A percentile compares a stretch with the other conserved stretches of the same genome.
phyloP scores from a whole-genome alignment of 1,284 basidiomycete genomes.

The Fistulina hepatica region DNA sequence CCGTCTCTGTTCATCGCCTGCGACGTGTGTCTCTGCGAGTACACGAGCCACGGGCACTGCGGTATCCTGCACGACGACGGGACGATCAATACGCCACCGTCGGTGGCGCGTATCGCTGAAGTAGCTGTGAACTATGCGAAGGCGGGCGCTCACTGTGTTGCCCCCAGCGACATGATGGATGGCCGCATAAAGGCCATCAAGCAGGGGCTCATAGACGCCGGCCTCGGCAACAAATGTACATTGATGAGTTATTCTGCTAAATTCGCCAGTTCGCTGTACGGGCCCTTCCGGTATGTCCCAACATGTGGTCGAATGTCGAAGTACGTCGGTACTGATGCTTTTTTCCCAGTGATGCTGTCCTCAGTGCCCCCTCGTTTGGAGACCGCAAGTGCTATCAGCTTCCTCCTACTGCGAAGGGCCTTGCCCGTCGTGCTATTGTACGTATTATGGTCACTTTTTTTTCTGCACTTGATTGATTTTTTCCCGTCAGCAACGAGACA shows the following conservation, averaged over 20 bases:
- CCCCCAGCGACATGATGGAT: conserved; percentile 99
- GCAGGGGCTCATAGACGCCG: conserved; percentile 68
- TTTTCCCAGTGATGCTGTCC: conserved; percentile 76
- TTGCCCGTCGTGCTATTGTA: conserved; percentile 90
- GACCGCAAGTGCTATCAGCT: conserved; percentile 97
- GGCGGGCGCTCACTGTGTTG: conserved; percentile 95
- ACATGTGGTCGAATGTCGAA: background rate
- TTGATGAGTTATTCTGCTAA: conserved; percentile 99
- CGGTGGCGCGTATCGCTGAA: conserved; percentile 79
- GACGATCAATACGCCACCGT: conserved; percentile 64
- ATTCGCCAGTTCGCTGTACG: conserved; percentile 94
- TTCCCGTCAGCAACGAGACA: conserved; percentile 66
- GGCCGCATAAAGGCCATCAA: conserved; percentile 90
- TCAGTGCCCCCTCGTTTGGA: conserved; percentile 89
- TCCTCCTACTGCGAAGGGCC: conserved; percentile 78
- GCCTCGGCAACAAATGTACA: conserved; percentile 78
- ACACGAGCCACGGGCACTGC: conserved; percentile 97
- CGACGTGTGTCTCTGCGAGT: conserved; percentile 99
- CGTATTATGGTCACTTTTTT: conserved; percentile 21
- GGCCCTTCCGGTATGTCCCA: conserved; percentile 77
- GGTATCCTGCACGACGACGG: conserved; percentile 71
- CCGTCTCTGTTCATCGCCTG: conserved; percentile 81
- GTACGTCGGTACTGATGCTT: conserved; percentile 5
- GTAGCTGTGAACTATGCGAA: conserved; percentile 89
- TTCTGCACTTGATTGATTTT: background rate